Percentiles rank a stretch among this genome's conserved stretches.
phyloP scores from a whole-genome alignment of 202 grass and related monocot genomes.

The Panicum virgatum region DNA sequence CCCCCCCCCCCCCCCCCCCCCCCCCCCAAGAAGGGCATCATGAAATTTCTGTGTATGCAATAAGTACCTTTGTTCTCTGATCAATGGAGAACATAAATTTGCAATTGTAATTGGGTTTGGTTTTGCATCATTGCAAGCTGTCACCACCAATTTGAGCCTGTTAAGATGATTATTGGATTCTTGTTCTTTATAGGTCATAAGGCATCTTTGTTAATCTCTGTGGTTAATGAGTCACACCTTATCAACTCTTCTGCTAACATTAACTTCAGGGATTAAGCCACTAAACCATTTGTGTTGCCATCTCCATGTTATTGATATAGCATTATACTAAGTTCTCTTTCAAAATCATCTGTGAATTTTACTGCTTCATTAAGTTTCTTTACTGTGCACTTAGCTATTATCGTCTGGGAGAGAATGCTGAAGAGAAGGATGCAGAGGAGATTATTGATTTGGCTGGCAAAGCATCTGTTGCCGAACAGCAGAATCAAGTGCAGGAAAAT shows the following conservation, averaged over 20 bases:
- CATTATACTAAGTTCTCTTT: conserved; percentile 10
- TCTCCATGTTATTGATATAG: not conserved
- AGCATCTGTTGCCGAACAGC: conserved; percentile 76
- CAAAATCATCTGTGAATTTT: not conserved
- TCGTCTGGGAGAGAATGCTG: conserved; percentile 72
- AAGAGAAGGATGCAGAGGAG: conserved; percentile 82
- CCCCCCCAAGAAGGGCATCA: not conserved
- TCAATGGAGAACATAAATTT: not conserved
- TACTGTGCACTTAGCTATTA: conserved; percentile 64
- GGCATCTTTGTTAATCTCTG: not conserved
- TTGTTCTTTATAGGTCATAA: conserved; percentile 27
- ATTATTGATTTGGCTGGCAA: conserved; percentile 83
- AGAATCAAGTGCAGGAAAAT: conserved; percentile 90
- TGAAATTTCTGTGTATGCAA: not conserved
- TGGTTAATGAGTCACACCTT: conserved; percentile 7
- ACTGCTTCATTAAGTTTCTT: not conserved
- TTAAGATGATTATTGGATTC: conserved; percentile 5
- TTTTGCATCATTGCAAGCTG: not conserved
- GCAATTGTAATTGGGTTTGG: conserved; percentile 2
- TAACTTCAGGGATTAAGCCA: not conserved
- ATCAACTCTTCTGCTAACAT: not conserved
- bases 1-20: too few relatives aligned
- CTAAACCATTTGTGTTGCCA: not conserved
- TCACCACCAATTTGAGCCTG: not conserved
- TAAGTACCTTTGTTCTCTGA: not conserved